These are phyloP conservation scores for Fagopyrum esculentum DNA, from an alignment of 148 eudicot genomes.

Conservation along the genomic window DNA sequence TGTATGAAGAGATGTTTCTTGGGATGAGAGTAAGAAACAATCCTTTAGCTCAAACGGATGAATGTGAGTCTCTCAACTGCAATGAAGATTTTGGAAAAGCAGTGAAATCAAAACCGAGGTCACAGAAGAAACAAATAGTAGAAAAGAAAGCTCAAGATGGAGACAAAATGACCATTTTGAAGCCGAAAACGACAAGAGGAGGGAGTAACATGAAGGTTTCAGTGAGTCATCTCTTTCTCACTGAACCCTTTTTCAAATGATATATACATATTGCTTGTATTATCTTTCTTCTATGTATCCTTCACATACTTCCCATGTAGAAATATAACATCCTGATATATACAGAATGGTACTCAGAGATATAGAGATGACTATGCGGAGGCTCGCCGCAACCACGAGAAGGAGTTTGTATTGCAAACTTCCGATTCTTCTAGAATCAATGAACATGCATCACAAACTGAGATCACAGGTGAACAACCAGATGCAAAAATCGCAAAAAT, in stretches of 20 bases:
- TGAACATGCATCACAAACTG: constrained; percentile 17
- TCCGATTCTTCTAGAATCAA: constrained; percentile 3
- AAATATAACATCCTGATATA: background rate
- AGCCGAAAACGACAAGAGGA: constrained; percentile 18
- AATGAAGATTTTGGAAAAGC: too few relatives aligned
- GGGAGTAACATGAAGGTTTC: background rate
- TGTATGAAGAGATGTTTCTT: constrained; percentile 10
- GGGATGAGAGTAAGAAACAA: constrained; percentile 15
- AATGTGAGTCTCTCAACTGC: constrained; percentile 13
- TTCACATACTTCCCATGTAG: background rate
- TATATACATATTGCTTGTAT: background rate
- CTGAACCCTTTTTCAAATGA: background rate
- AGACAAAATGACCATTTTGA: constrained; percentile 15
- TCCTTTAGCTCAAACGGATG: constrained; percentile 8
- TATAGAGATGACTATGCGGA: background rate
- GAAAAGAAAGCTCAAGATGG: constrained; percentile 21
- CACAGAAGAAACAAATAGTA: constrained; percentile 22
- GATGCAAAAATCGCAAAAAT: too few relatives aligned
- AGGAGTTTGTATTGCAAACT: constrained; percentile 7
- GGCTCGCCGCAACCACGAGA: background rate
- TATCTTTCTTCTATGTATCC: background rate
- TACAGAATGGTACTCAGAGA: background rate
- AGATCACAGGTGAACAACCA: constrained; percentile 19
- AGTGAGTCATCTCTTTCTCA: background rate
- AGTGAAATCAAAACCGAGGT: constrained; percentile 18